Evolutionary conservation across 768 basidiomycete species (phyloP).

Genomic region (Boletus tylopilopsis): DNA sequence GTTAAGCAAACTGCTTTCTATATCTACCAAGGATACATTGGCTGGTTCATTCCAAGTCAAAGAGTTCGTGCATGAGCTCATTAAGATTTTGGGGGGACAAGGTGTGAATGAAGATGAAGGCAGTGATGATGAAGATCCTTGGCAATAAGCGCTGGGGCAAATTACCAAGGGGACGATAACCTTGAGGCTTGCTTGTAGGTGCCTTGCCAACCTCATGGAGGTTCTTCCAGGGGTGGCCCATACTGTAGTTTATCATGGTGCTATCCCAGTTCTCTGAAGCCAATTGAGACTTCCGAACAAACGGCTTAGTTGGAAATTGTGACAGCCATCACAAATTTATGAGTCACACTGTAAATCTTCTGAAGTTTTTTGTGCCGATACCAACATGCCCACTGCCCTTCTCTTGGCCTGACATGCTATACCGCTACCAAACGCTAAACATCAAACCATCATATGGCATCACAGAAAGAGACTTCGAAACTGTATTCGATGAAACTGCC

Average conservation of each 20-base stretch:
- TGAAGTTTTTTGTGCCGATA: too few species aligned
- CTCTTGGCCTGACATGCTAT: too few species aligned
- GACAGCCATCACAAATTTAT: too few species aligned
- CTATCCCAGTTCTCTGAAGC: slow-evolving; percentile 95
- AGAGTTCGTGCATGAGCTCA: slow-evolving; percentile 85
- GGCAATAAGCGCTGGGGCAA: slow-evolving; percentile 71
- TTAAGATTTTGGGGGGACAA: slow-evolving; percentile 83
- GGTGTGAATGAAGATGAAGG: slow-evolving; percentile 71
- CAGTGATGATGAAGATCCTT: slow-evolving; percentile 62
- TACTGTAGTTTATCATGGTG: slow-evolving; percentile 96
- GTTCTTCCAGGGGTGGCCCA: slow-evolving; percentile 98
- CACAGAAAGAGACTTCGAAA: too few species aligned
- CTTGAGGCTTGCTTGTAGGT: slow-evolving; percentile 96
- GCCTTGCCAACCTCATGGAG: slow-evolving; percentile 97
- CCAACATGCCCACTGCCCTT: too few species aligned
- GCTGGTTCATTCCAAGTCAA: slow-evolving; percentile 96
- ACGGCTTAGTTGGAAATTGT: too few species aligned
- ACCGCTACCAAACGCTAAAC: too few species aligned
- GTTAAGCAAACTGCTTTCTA: slow-evolving; percentile 89
- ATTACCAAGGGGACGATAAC: slow-evolving; percentile 77
- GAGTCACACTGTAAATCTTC: too few species aligned
- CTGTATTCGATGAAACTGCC: too few species aligned
- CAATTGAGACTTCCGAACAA: too few species aligned
- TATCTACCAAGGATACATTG: slow-evolving; percentile 96
- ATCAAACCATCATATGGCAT: too few species aligned